These are phyloP conservation scores for Diatrype stigma DNA, from an alignment of 2,329 filamentous ascomycete species.

Conservation along the genomic window DNA sequence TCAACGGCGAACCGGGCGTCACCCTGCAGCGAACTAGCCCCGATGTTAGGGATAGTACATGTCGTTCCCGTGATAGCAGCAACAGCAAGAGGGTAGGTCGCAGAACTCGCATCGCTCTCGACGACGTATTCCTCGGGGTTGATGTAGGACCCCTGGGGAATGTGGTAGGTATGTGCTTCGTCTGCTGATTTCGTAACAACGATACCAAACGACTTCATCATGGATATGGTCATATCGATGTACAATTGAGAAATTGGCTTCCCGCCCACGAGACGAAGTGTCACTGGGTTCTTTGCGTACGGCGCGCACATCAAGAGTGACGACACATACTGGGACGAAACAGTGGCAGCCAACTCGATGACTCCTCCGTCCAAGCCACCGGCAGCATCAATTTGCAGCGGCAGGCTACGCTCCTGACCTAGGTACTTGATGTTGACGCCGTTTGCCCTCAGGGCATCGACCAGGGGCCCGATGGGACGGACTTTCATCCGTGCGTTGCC, in stretches of 20 bases:
- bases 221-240: constrained; percentile 97
- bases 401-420: constrained; percentile 77
- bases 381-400: constrained; percentile 75
- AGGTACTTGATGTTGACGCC: constrained; percentile 85
- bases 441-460: constrained; percentile 83
- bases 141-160: constrained; percentile 76
- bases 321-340: constrained; percentile 98
- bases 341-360: constrained; percentile 88
- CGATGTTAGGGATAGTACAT: constrained; percentile 95
- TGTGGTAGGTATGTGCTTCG: constrained; percentile 88
- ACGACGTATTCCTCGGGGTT: constrained; percentile 85
- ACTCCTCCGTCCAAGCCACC: constrained; percentile 80
- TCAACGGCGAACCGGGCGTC: constrained; percentile 93
- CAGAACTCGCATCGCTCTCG: constrained; percentile 96
- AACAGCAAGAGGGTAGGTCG: constrained; percentile 90
- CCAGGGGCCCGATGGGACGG: constrained; percentile 86
- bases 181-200: constrained; percentile 69
- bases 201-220: constrained; percentile 94
- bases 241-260: constrained; percentile 97
- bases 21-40: constrained; percentile 84
- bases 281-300: constrained; percentile 92
- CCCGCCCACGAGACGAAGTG: constrained; percentile 83
- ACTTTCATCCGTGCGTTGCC: constrained; percentile 97
- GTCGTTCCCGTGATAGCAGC: constrained; percentile 94
- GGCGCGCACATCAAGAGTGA: constrained; percentile 95